Conservation (phyloP, 169 alveolate species). For the Condylostoma magnum region DNA sequence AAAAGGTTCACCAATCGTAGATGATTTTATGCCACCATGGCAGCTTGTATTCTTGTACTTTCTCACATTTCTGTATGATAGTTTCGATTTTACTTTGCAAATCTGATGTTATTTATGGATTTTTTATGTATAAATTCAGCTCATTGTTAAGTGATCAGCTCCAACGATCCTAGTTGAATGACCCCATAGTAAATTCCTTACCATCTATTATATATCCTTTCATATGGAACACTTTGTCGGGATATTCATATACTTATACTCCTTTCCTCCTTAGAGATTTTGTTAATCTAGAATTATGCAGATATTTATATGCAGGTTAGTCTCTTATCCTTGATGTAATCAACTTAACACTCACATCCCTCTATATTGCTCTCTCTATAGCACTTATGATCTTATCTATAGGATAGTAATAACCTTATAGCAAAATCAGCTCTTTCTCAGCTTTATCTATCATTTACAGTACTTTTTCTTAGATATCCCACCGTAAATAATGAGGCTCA, state of each 20-base stretch:
- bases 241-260: constrained; percentile 64
- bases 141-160: constrained; percentile 67
- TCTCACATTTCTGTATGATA: constrained; percentile 30
- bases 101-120: background rate
- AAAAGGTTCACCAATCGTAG: constrained; percentile 28
- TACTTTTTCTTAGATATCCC: constrained; percentile 44
- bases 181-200: constrained; percentile 51
- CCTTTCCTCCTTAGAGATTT: constrained; percentile 45
- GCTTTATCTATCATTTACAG: constrained; percentile 50
- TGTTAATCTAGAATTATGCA: constrained; percentile 54
- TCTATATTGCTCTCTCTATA: constrained; percentile 51
- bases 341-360: constrained; percentile 72
- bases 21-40: constrained; percentile 2
- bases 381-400: constrained; percentile 47
- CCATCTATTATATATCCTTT: constrained; percentile 73
- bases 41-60: constrained; percentile 21
- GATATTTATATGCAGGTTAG: constrained; percentile 57
- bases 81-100: constrained; percentile 13
- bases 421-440: constrained; percentile 39
- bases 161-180: constrained; percentile 68
- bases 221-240: constrained; percentile 62
- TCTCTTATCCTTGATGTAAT: constrained; percentile 70
- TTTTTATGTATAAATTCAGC: constrained; percentile 40
- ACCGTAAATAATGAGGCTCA: constrained; percentile 3
- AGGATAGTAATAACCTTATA: constrained; percentile 59